Base-by-base conservation (phyloP, 441 rosid genomes). In the Caryocar brasiliense region DNA sequence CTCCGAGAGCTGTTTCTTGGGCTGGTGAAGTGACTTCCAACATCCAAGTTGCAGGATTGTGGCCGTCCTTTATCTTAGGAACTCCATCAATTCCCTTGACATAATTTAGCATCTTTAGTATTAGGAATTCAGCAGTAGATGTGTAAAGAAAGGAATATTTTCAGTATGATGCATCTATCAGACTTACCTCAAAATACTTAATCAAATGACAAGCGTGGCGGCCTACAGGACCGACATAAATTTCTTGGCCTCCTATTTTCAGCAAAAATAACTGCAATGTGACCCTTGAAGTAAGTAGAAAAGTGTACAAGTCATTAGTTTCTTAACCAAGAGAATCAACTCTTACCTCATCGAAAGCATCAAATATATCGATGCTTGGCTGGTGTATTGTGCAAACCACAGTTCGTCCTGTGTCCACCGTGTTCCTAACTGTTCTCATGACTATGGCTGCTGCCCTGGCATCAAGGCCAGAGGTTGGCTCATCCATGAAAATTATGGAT, bases 31-130 rank as follows among this genome's bases (percentile, higher is more conserved):
- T 79, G 38, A 79, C 59, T 34, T 82, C 85, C 51, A 82, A 65
- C 90, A 79, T 79, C 85, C 90, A 82, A 21, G 85, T 78, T 47
- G 88, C 88, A 6, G 88, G 85, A 51, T 81, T 81, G 41, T 78
- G 68, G 24, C 81, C 88, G 19, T 76, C 81, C 37, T 47, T 82
- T 10, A 82, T 75, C 50, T 65, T 82, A 4, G 72, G 66, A 18
- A 73, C 66, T 61, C 82, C 81, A 23, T 64, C 61, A 15, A 73
- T 71, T 64, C 48, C 82, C 90, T 82, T 47, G 4, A 46, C 20
- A 14, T 34, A 40, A 33, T 13, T 14, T 7, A 56, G 18, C 41
- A 43, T 38, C 17, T 27, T 26, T 39, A 13, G 3, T 7, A 4
- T 54, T 21, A 47, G 42, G n/a, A 53, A 21, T 35, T 41, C n/a